Evolutionary conservation across 2,329 filamentous ascomycete species (phyloP).

Genomic region (Clathrospora elynae): DNA sequence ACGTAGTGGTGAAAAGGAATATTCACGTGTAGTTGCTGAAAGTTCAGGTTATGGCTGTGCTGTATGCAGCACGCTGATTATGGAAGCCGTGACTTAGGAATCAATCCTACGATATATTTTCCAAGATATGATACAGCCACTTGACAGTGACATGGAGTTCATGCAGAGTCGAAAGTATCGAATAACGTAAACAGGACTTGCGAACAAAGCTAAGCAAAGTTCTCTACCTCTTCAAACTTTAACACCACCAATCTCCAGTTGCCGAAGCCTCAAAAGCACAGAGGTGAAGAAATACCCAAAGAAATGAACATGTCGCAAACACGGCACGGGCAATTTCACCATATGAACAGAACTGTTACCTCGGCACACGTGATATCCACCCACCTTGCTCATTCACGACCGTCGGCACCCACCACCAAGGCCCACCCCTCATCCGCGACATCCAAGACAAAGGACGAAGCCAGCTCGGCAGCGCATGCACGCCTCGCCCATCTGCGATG

Average conservation of each 20-base stretch:
- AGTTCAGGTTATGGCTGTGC: background rate
- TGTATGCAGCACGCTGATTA: background rate
- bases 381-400: background rate
- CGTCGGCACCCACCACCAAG: conserved; percentile 6
- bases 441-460: conserved; percentile 8
- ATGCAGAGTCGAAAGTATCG: background rate
- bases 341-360: background rate
- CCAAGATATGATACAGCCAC: background rate
- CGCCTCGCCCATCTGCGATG: conserved; percentile 9
- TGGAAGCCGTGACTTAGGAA: background rate
- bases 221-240: too few species aligned
- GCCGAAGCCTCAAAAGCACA: too few species aligned
- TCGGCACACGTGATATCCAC: conserved; percentile 1
- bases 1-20: too few species aligned
- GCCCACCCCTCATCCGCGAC: background rate
- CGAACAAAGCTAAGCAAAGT: too few species aligned
- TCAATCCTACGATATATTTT: too few species aligned
- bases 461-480: conserved; percentile 10
- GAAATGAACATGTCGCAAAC: too few species aligned
- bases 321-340: too few species aligned
- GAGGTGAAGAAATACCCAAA: too few species aligned
- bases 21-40: too few species aligned
- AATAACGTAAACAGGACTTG: background rate
- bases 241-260: too few species aligned
- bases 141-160: background rate